These are phyloP conservation scores for Dactylellina leptospora DNA, from an alignment of 2,329 filamentous ascomycete species.

Conservation along the genomic window DNA sequence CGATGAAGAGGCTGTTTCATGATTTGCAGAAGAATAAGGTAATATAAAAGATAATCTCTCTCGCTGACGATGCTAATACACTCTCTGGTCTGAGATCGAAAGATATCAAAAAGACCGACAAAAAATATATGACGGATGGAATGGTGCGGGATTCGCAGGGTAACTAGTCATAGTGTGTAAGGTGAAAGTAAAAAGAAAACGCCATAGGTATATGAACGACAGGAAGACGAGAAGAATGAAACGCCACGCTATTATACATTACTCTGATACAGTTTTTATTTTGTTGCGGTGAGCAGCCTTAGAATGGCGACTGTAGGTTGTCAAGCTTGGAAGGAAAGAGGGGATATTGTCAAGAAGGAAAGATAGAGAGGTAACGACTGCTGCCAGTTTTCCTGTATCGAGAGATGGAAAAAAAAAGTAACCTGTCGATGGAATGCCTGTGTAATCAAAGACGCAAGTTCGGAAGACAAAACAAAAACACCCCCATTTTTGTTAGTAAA, in stretches of 20 bases:
- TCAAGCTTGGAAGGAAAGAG: neutral
- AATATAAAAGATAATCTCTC: neutral
- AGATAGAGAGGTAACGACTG: conserved; percentile 19
- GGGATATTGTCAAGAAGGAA: conserved; percentile 1
- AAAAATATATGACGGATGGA: conserved; percentile 11
- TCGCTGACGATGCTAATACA: neutral
- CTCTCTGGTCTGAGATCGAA: neutral
- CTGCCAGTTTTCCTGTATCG: conserved; percentile 42
- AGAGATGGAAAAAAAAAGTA: conserved; percentile 26
- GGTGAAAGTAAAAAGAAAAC: conserved; percentile 10
- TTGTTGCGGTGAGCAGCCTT: conserved; percentile 32
- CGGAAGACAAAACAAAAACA: neutral
- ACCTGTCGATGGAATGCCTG: conserved; percentile 33
- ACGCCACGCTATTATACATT: conserved; percentile 52
- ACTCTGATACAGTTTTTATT: conserved; percentile 47
- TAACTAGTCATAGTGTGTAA: neutral
- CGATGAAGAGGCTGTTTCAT: too few species aligned
- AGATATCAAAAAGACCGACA: neutral
- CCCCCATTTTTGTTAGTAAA: conserved; percentile 18
- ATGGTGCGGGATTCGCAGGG: neutral
- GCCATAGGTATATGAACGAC: conserved; percentile 36
- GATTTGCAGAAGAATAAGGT: too few species aligned
- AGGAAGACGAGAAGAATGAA: conserved; percentile 10
- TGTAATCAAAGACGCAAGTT: conserved; percentile 27
- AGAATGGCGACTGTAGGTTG: neutral